Conservation (phyloP, 169 alveolate species). For the Eimeria sp. region DNA sequence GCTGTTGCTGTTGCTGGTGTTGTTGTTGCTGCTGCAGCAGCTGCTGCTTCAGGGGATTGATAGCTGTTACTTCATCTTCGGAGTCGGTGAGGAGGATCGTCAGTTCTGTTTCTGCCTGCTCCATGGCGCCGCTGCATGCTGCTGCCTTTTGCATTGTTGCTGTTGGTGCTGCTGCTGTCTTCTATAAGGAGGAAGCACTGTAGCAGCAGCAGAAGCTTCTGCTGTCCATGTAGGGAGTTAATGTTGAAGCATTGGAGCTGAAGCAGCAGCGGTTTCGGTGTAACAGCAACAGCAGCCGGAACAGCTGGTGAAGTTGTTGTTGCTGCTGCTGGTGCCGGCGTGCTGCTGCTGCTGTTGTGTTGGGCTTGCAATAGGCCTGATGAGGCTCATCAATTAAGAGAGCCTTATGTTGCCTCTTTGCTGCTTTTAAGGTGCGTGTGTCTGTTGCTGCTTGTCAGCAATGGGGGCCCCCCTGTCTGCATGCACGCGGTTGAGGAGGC, state of each 20-base stretch:
- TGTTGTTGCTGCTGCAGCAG: background rate
- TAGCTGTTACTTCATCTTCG: background rate
- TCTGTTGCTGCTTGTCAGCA: background rate
- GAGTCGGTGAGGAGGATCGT: constrained; percentile 25
- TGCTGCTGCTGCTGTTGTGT: constrained; percentile 16
- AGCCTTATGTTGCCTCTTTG: background rate
- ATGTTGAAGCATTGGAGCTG: no score
- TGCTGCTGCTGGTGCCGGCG: background rate
- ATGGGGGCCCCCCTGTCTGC: background rate
- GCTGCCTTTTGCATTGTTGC: no score
- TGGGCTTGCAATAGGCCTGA: background rate
- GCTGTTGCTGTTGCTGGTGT: no score
- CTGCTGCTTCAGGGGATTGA: background rate
- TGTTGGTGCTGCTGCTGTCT: no score
- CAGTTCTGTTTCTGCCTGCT: background rate
- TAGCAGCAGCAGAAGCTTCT: background rate
- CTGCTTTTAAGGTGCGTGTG: background rate
- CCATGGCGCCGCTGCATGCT: constrained; percentile 11
- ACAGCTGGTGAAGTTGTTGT: background rate
- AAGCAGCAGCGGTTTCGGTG: background rate
- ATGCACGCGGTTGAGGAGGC: background rate
- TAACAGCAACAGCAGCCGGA: background rate
- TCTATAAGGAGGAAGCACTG: background rate
- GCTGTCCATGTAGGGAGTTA: no score
- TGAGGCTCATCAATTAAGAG: no score